Base-by-base conservation (phyloP, 1,284 basidiomycete species). In the Kwoniella shivajii region DNA sequence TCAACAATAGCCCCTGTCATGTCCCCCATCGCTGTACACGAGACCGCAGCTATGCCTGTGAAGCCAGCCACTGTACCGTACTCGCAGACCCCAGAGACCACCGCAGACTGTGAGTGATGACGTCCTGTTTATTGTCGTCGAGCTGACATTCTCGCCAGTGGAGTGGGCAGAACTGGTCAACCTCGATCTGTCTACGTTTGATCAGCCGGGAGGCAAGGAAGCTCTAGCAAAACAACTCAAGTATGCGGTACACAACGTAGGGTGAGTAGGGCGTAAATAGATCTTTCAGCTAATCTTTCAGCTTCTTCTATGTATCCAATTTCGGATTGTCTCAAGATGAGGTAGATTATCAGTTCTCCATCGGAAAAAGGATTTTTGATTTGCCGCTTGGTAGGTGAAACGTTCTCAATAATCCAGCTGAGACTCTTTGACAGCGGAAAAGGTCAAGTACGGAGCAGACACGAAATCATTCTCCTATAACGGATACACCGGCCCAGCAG, bases 221-320 rank as follows among this genome's bases (percentile, higher is more conserved):
- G 45, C 45, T 13, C 24, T 47, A 13, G 29, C 45, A 11, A 29
- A 47, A 31, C 45, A 47, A 20, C 26, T 47, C 2, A 47, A 47
- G 33, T 47, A 47, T 33, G 45, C 45, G 9, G 45, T 47, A 22
- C 45, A 47, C 27, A 47, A 47, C 45, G 45, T 47, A n/a, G 45
- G 45, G 45, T 47, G 18, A 34, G 45, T 31, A 27, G 37, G 18
- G n/a, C n/a, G n/a, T n/a, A n/a, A n/a, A n/a, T n/a, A n/a, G n/a
- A n/a, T n/a, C n/a, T n/a, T n/a, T n/a, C n/a, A n/a, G n/a, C n/a
- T n/a, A n/a, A n/a, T 7, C 11, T 20, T 18, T 38, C 20, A 47
- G 45, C 2, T 47, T 47, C 30, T 47, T 47, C 27, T 47, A 47
- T 30, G 45, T 47, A n/a, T 47, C 45, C 9, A 33, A 47, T 33